Base-by-base conservation (phyloP, 78 protist genomes). In the Dictyostelium firmibasis region DNA sequence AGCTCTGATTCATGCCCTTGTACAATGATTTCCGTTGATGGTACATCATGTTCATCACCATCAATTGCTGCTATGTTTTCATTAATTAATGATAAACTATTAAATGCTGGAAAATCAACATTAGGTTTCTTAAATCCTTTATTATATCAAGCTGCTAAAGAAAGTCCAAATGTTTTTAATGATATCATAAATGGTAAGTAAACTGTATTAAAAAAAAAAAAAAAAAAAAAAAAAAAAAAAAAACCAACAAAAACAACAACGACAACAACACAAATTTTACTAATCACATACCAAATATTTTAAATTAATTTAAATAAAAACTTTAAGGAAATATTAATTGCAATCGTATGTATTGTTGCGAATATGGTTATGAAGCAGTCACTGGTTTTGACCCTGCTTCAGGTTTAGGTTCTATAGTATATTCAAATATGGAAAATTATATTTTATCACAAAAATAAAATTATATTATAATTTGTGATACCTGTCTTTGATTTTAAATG, bases 81-180 rank as follows among this genome's bases (percentile, higher is more conserved):
- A 53, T 44, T 94, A 13, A 33, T 94, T 33, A 94, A 94, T 36
- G 97, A 94, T 27, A 47, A 43, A 6, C 16, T 84, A 23, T 14
- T 87, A 38, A 47, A 81, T 7, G 41, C 64, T 13, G 93, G 93
- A 1, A 36, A 9, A 27, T 2, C 69, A 13, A 86, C 43, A 84
- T 7, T 94, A n/a, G 97, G 97, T 43, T 94, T 94, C 88, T 18
- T 94, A 29, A 94, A 94, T 41, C 97, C 97, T 70, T 16, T 84
- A 18, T 18, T 94, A 4, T 94, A 94, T 38, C 89, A 81, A 81
- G 70, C 84, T 44, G 77, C 93, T 1, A 14, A 10, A 0, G 93
- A 94, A 6, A 57, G 35, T 25, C 96, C 96, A 60, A 62, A 81
- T 53, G 88, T 81, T 23, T 96, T 94, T 95, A 20, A 76, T 38